A percentile compares a stretch with the other conserved stretches of the same genome.
phyloP scores from a whole-genome alignment of 495 filamentous ascomycete genomes.

The Penicillium soppii region DNA sequence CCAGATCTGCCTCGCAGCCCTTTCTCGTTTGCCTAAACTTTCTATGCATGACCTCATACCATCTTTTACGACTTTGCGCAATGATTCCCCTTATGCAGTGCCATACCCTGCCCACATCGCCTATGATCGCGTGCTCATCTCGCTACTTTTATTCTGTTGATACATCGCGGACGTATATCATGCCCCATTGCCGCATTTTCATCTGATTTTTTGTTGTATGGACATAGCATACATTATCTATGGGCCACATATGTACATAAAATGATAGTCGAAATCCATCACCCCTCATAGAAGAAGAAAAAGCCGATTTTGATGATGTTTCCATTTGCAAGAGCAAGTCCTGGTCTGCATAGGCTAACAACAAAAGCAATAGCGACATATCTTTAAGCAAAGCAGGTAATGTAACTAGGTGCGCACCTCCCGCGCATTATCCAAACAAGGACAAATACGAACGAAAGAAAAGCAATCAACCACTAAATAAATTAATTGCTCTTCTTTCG shows the following conservation, averaged over 20 bases:
- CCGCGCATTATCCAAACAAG: neutral
- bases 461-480: neutral
- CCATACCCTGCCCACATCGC: conserved; percentile 15
- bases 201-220: conserved; percentile 5
- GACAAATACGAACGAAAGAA: neutral
- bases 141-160: neutral
- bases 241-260: conserved; percentile 24
- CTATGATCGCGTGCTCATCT: conserved; percentile 1
- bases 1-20: conserved; percentile 77
- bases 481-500: conserved; percentile 25
- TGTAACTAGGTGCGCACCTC: neutral
- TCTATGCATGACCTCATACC: conserved; percentile 1
- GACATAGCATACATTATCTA: conserved; percentile 10
- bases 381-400: neutral
- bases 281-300: neutral
- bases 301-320: neutral
- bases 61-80: conserved; percentile 17
- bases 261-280: neutral
- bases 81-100: conserved; percentile 35
- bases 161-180: conserved; percentile 17
- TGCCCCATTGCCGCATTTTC: conserved; percentile 13
- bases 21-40: conserved; percentile 48
- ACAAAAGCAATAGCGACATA: neutral
- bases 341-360: neutral
- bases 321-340: neutral